phyloP scores from a whole-genome alignment of 2,329 filamentous ascomycete genomes.

The Corynespora cassiicola region DNA sequence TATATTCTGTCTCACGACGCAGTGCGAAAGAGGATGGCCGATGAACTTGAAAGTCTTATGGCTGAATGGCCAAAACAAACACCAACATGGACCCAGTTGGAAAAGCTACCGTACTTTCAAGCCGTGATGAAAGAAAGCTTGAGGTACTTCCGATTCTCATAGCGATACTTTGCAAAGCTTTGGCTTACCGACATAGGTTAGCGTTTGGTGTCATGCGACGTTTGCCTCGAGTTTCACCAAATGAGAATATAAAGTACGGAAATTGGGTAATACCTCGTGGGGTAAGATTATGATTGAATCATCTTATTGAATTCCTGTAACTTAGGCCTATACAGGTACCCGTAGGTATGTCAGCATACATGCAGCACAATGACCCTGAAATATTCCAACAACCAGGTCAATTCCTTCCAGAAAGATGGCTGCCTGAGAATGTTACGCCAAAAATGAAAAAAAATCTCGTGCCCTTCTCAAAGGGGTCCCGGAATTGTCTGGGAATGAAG shows the following conservation, averaged over 20 bases:
- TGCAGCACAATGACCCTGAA: constrained; percentile 5
- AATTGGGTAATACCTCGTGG: constrained; percentile 16
- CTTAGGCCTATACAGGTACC: constrained; percentile 8
- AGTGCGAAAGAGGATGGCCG: constrained; percentile 5
- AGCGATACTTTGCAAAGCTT: neutral
- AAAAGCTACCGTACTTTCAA: constrained; percentile 14
- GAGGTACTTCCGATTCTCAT: constrained; percentile 13
- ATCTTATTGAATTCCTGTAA: neutral
- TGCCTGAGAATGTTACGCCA: too few species aligned
- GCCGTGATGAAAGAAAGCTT: constrained; percentile 21
- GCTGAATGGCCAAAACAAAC: constrained; percentile 2
- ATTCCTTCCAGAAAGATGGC: constrained; percentile 12
- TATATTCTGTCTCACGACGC: constrained; percentile 8
- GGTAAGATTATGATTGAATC: constrained; percentile 4
- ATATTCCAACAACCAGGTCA: constrained; percentile 7
- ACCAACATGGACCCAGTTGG: constrained; percentile 14
- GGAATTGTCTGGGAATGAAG: too few species aligned
- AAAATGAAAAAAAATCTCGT: too few species aligned
- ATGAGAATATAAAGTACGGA: constrained; percentile 7
- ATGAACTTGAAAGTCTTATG: constrained; percentile 11
- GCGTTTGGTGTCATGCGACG: constrained; percentile 23
- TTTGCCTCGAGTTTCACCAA: constrained; percentile 22
- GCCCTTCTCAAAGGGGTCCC: too few species aligned
- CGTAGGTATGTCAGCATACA: constrained; percentile 17
- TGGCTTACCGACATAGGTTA: constrained; percentile 1